Evolutionary conservation across 495 filamentous ascomycete genomes (phyloP).

Genomic region (Stereocaulon alpinum): DNA sequence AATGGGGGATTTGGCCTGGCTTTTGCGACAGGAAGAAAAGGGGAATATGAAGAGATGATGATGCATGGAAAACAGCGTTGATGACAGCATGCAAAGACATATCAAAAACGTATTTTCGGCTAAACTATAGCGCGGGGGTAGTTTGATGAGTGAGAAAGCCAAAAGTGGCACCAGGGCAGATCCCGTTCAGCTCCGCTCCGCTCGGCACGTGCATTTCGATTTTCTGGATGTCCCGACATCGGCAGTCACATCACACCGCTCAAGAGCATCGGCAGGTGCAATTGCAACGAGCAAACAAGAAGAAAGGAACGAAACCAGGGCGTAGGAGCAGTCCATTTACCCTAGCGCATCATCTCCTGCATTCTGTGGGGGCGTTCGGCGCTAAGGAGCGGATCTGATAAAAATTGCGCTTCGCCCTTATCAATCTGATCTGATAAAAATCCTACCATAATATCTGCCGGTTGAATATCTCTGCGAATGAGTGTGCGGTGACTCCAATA

Average conservation of each 20-base stretch:
- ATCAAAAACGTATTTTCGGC: background rate
- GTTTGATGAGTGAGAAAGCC: background rate
- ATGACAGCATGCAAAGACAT: too few species aligned
- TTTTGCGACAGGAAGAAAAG: background rate
- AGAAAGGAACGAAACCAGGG: background rate
- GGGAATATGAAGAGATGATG: background rate
- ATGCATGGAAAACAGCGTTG: background rate
- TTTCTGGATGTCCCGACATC: background rate
- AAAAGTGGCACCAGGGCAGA: slow-evolving; percentile 1
- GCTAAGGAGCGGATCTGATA: slow-evolving; percentile 21
- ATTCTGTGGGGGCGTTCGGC: background rate
- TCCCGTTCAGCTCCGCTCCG: background rate
- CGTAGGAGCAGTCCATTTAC: background rate
- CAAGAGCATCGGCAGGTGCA: background rate
- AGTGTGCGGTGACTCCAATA: background rate
- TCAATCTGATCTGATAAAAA: slow-evolving; percentile 21
- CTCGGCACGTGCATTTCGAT: background rate
- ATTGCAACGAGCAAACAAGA: background rate
- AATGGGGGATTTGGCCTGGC: background rate
- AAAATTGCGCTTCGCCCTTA: slow-evolving; percentile 12
- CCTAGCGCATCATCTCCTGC: background rate
- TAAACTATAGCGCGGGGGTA: background rate
- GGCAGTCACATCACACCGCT: background rate
- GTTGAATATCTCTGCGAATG: slow-evolving; percentile 3
- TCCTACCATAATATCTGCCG: background rate